Evolutionary conservation across 192 early-diverging fungal species (phyloP).

Genomic region (Backusella westeae): DNA sequence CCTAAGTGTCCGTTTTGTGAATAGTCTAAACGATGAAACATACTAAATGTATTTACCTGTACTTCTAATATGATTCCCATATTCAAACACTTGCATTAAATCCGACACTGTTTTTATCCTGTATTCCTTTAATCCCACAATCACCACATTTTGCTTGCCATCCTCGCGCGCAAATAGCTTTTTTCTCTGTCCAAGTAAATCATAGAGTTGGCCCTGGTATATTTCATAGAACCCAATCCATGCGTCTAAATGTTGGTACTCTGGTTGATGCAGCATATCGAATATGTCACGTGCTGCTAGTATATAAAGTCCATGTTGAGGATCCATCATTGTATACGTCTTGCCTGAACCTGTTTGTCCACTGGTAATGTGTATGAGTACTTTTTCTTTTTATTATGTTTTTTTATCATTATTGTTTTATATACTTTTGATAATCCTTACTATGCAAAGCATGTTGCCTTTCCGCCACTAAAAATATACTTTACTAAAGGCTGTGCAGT

Average conservation of each 20-base stretch:
- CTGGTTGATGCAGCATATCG: slow-evolving; percentile 62
- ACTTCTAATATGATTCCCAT: slow-evolving; percentile 83
- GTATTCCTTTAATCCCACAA: slow-evolving; percentile 85
- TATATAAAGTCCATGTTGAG: slow-evolving; percentile 86
- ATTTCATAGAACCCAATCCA: slow-evolving; percentile 97
- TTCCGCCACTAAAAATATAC: slow-evolving; percentile 94
- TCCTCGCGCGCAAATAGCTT: slow-evolving; percentile 95
- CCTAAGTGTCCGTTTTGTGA: neutral
- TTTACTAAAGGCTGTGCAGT: slow-evolving; percentile 94
- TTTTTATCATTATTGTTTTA: neutral
- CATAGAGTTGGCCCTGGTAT: slow-evolving; percentile 95
- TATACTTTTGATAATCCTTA: slow-evolving; percentile 29
- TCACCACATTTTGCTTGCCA: slow-evolving; percentile 91
- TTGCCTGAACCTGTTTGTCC: slow-evolving; percentile 88
- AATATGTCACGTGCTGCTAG: slow-evolving; percentile 93
- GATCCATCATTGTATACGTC: slow-evolving; percentile 96
- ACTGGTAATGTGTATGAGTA: slow-evolving; percentile 28
- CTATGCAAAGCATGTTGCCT: slow-evolving; percentile 99
- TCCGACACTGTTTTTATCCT: slow-evolving; percentile 81
- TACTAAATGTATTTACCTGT: slow-evolving; percentile 59
- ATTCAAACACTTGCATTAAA: slow-evolving; percentile 93
- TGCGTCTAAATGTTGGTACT: slow-evolving; percentile 74
- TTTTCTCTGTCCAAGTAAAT: slow-evolving; percentile 90
- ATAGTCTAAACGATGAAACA: slow-evolving; percentile 38
- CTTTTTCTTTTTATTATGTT: neutral